These are phyloP conservation scores for Scedosporium minutisporum DNA, from an alignment of 2,329 filamentous ascomycete species.

Conservation along the genomic window DNA sequence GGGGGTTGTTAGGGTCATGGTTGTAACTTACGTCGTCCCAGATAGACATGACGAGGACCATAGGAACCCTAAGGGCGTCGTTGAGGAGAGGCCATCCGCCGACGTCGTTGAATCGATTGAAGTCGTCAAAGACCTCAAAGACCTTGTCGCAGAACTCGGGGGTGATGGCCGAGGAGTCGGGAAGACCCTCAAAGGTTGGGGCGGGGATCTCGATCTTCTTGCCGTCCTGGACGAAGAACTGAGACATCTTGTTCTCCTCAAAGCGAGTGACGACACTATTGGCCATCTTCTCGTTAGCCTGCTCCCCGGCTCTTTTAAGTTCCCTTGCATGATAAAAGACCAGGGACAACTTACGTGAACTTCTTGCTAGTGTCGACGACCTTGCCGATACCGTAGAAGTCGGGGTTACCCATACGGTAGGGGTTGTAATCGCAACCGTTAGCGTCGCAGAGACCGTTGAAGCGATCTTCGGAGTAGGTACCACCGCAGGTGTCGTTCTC, in stretches of 20 bases:
- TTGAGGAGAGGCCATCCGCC: constrained; percentile 49
- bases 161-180: constrained; percentile 49
- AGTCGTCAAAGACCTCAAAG: constrained; percentile 39
- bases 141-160: constrained; percentile 46
- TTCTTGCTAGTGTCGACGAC: constrained; percentile 47
- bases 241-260: constrained; percentile 32
- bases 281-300: background rate
- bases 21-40: constrained; percentile 30
- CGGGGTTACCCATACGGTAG: constrained; percentile 50
- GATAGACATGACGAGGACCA: constrained; percentile 56
- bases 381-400: constrained; percentile 50
- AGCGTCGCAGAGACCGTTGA: constrained; percentile 50
- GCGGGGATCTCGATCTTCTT: constrained; percentile 37
- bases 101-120: constrained; percentile 36
- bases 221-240: constrained; percentile 52
- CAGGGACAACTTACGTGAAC: constrained; percentile 29
- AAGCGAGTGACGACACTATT: constrained; percentile 53
- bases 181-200: constrained; percentile 24
- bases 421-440: constrained; percentile 59
- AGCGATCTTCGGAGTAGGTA: constrained; percentile 37
- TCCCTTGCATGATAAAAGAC: background rate
- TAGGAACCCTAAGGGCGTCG: constrained; percentile 42
- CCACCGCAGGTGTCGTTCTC: constrained; percentile 31
- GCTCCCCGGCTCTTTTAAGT: background rate
- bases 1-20: background rate